Evolutionary conservation across 352 stramenopile species (phyloP).

Genomic region (Globisporangium ultimum): DNA sequence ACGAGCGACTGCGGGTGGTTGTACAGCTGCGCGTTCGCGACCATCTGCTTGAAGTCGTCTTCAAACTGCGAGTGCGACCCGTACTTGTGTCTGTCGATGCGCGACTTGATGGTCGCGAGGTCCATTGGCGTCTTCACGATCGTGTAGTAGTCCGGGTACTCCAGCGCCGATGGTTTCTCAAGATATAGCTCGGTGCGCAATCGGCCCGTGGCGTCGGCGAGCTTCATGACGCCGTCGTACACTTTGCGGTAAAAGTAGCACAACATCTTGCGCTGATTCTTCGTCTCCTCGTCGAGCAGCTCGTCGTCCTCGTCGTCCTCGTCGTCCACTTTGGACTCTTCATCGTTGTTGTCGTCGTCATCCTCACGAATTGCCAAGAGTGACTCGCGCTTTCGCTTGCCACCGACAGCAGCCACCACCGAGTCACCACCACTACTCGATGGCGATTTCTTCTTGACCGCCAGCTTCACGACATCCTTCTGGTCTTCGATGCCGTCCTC

Average conservation of each 20-base stretch:
- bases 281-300: slow-evolving; percentile 32
- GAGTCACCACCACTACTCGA: slow-evolving; percentile 19
- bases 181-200: slow-evolving; percentile 72
- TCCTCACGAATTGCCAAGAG: background rate
- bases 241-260: slow-evolving; percentile 85
- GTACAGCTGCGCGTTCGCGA: slow-evolving; percentile 85
- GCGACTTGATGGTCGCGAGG: slow-evolving; percentile 80
- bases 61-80: slow-evolving; percentile 63
- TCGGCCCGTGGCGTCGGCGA: slow-evolving; percentile 64
- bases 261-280: slow-evolving; percentile 58
- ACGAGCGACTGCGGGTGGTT: slow-evolving; percentile 84
- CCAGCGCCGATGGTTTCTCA: slow-evolving; percentile 70
- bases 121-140: slow-evolving; percentile 88
- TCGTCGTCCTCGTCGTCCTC: slow-evolving; percentile 32
- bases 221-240: slow-evolving; percentile 79
- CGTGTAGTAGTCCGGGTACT: slow-evolving; percentile 90
- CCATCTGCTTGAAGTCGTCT: slow-evolving; percentile 82
- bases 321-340: slow-evolving; percentile 7
- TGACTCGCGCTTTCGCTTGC: slow-evolving; percentile 33
- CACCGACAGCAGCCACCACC: slow-evolving; percentile 15
- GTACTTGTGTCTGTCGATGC: slow-evolving; percentile 72
- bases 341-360: slow-evolving; percentile 11
- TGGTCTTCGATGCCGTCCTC: slow-evolving; percentile 74
- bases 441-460: background rate
- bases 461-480: slow-evolving; percentile 15